Conservation (phyloP, 306 rosid genomes). For the Abrus precatorius region DNA sequence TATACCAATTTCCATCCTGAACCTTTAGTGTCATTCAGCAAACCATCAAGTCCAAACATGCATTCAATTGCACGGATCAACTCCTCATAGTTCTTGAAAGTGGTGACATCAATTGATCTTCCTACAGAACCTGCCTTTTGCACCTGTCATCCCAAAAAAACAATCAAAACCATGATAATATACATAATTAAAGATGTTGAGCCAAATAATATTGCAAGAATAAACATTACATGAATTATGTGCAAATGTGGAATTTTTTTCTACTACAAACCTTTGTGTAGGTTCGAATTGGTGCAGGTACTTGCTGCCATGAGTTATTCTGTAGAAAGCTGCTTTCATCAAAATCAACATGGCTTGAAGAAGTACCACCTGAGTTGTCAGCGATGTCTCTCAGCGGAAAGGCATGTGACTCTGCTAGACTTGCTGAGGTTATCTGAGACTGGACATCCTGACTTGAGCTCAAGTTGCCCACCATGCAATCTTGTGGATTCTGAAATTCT, state of each 20-base stretch:
- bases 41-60: slow-evolving; percentile 93
- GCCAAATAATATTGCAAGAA: slow-evolving; percentile 2
- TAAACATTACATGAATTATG: neutral
- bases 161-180: slow-evolving; percentile 11
- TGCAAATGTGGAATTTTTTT: slow-evolving; percentile 16
- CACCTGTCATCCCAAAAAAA: slow-evolving; percentile 60
- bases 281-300: slow-evolving; percentile 76
- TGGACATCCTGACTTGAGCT: slow-evolving; percentile 92
- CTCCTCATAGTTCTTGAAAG: slow-evolving; percentile 81
- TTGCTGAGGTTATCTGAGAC: slow-evolving; percentile 88
- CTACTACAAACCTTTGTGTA: slow-evolving; percentile 75
- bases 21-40: slow-evolving; percentile 86
- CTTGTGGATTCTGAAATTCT: slow-evolving; percentile 68
- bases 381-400: slow-evolving; percentile 68
- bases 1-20: slow-evolving; percentile 94
- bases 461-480: slow-evolving; percentile 73
- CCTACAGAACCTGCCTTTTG: slow-evolving; percentile 98
- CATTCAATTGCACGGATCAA: slow-evolving; percentile 83
- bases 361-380: slow-evolving; percentile 84
- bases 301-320: slow-evolving; percentile 87
- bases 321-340: slow-evolving; percentile 86
- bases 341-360: slow-evolving; percentile 88
- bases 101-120: slow-evolving; percentile 88
- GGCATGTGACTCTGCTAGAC: slow-evolving; percentile 81
- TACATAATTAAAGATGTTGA: slow-evolving; percentile 10